Percentiles rank a stretch among this genome's conserved stretches.
Conservation (phyloP, 2,329 filamentous ascomycete species). For the Dothidotthia symphoricarpi region DNA sequence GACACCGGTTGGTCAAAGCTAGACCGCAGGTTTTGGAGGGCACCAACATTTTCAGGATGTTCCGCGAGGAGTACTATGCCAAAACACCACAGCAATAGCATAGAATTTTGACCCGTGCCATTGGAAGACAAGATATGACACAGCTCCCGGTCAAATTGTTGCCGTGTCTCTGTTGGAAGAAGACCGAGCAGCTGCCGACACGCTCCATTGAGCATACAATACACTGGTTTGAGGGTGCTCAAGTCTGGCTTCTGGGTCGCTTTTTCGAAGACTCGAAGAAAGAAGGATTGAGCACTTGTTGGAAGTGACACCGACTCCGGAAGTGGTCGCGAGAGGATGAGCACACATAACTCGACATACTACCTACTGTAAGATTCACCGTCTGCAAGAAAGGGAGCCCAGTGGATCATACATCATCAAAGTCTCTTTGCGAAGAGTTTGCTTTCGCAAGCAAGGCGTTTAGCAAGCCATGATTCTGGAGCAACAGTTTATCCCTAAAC, state of each 20-base stretch:
- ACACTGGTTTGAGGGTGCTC: conserved; percentile 27
- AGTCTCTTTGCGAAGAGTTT: conserved; percentile 27
- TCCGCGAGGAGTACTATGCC: conserved; percentile 33
- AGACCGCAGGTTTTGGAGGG: not conserved
- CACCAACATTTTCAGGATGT: conserved; percentile 12
- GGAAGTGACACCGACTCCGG: conserved; percentile 32
- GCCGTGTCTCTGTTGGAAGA: conserved; percentile 20
- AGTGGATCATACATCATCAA: conserved; percentile 28
- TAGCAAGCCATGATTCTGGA: conserved; percentile 32
- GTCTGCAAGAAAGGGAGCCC: not conserved
- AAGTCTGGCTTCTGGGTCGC: conserved; percentile 24
- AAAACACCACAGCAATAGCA: conserved; percentile 35
- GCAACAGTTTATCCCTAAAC: conserved; percentile 33
- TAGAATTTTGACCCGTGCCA: conserved; percentile 22
- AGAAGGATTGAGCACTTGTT: conserved; percentile 35
- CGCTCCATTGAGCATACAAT: conserved; percentile 39
- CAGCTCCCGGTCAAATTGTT: conserved; percentile 30
- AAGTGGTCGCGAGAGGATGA: conserved; percentile 34
- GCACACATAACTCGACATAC: conserved; percentile 33
- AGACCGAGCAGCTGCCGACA: conserved; percentile 30
- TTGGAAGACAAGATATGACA: conserved; percentile 29
- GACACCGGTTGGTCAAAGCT: conserved; percentile 5
- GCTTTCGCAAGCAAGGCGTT: conserved; percentile 36
- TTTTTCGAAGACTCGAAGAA: conserved; percentile 33
- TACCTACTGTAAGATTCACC: conserved; percentile 8